Conservation (phyloP, 495 filamentous ascomycete species). For the Hyaloscypha bicolor region DNA sequence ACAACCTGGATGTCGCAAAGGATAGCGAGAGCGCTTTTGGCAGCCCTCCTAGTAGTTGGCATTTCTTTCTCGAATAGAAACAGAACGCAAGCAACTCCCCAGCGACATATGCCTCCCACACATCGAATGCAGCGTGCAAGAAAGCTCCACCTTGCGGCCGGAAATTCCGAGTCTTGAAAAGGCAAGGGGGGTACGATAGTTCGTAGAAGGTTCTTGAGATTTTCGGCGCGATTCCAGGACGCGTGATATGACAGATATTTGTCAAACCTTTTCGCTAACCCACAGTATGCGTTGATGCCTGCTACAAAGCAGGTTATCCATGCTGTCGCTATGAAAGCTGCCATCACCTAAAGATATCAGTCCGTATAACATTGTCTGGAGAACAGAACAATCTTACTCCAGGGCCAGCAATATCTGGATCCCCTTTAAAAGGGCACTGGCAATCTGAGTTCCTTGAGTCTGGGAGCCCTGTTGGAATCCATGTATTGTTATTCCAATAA, state of each 20-base stretch:
- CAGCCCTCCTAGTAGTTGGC: not conserved
- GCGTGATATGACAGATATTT: too few relatives aligned
- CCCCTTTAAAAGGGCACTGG: too few relatives aligned
- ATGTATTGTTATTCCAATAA: too few relatives aligned
- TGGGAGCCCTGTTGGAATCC: too few relatives aligned
- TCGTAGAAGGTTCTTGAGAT: too few relatives aligned
- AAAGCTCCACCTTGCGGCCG: too few relatives aligned
- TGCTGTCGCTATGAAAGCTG: slow-evolving; percentile 2
- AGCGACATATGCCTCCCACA: too few relatives aligned
- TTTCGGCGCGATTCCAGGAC: too few relatives aligned
- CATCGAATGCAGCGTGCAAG: too few relatives aligned
- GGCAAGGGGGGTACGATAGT: too few relatives aligned
- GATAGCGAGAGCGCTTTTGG: not conserved
- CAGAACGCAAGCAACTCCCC: not conserved
- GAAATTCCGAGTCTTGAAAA: too few relatives aligned
- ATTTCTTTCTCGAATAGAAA: not conserved
- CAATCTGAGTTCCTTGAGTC: too few relatives aligned
- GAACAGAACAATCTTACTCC: slow-evolving; percentile 4
- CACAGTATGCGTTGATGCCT: not conserved
- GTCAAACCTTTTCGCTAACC: not conserved
- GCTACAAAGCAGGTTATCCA: slow-evolving; percentile 8
- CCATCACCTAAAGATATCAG: slow-evolving; percentile 1
- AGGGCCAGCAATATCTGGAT: slow-evolving; percentile 4
- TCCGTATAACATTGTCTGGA: not conserved
- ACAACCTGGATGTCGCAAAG: slow-evolving; percentile 17